Percentiles rank a stretch among this genome's conserved stretches.
phyloP scores from a whole-genome alignment of 305 asterid genomes.

The Fraxinus paxiana region DNA sequence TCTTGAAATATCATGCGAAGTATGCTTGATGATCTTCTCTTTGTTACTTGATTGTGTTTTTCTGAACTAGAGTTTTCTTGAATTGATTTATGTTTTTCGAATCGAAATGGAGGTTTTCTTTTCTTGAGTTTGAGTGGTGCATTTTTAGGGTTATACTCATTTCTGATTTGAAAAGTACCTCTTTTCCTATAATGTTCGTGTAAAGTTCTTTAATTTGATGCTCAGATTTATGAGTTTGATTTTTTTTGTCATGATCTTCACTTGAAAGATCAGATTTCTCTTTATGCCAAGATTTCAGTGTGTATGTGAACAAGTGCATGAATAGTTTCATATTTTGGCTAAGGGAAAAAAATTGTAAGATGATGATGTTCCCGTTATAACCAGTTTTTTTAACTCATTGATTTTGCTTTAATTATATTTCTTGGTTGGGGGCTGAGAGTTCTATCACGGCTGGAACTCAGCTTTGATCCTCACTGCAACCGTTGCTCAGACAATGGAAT shows the following conservation, averaged over 20 bases:
- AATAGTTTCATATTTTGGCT: too few relatives aligned
- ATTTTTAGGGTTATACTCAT: not conserved
- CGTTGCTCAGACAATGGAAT: too few relatives aligned
- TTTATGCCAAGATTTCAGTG: not conserved
- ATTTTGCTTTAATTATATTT: not conserved
- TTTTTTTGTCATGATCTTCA: not conserved
- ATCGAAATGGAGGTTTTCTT: not conserved
- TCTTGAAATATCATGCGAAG: not conserved
- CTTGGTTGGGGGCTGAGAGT: not conserved
- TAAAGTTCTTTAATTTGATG: not conserved
- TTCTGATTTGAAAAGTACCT: not conserved
- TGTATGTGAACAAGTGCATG: not conserved
- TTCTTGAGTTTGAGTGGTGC: not conserved
- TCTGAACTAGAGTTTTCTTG: not conserved
- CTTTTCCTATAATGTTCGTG: not conserved
- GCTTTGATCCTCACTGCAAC: too few relatives aligned
- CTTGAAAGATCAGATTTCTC: not conserved
- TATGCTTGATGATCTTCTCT: not conserved
- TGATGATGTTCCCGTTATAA: not conserved
- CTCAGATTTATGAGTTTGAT: not conserved
- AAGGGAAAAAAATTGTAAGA: not conserved
- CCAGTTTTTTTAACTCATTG: not conserved
- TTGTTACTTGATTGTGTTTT: not conserved
- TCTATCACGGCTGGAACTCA: too few relatives aligned
- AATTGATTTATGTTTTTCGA: not conserved